Conservation (phyloP, 2,329 filamentous ascomycete species). For the Shiraia sp. region DNA sequence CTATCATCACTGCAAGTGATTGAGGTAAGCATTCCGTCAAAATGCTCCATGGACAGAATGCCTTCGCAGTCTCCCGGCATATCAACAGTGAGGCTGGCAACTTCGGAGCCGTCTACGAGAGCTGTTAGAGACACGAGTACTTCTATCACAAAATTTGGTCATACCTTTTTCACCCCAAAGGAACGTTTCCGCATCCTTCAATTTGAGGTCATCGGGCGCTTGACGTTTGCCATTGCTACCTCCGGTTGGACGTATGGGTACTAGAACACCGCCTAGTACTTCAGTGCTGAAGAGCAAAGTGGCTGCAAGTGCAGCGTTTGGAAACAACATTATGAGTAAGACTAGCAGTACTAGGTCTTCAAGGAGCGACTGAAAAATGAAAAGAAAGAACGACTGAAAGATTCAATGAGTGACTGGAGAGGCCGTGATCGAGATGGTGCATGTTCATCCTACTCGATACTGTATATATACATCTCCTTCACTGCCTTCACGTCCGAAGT, state of each 20-base stretch:
- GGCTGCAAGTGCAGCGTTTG: constrained; percentile 3
- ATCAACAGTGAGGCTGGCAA: constrained; percentile 19
- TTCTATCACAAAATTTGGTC: neutral
- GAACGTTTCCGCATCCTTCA: constrained; percentile 15
- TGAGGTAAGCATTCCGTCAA: constrained; percentile 18
- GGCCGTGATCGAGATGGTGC: neutral
- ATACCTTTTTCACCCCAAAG: constrained; percentile 20
- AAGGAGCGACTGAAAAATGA: neutral
- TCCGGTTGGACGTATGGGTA: constrained; percentile 19
- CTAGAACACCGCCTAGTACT: constrained; percentile 1
- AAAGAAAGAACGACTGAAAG: too few species aligned
- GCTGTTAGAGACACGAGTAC: neutral
- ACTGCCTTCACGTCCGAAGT: neutral
- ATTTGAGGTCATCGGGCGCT: constrained; percentile 10
- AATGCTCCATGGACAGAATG: constrained; percentile 25
- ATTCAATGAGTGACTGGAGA: neutral
- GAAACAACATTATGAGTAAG: constrained; percentile 8
- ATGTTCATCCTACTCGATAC: neutral
- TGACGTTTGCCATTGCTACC: constrained; percentile 10
- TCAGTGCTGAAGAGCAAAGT: constrained; percentile 10
- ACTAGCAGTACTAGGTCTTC: neutral
- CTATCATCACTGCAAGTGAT: constrained; percentile 14
- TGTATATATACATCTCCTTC: neutral
- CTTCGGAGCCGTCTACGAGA: neutral
- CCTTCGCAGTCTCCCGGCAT: constrained; percentile 20